A percentile compares a stretch with the other conserved stretches of the same genome.
phyloP scores from a whole-genome alignment of 129 eudicot genomes.

The Arctium lappa region DNA sequence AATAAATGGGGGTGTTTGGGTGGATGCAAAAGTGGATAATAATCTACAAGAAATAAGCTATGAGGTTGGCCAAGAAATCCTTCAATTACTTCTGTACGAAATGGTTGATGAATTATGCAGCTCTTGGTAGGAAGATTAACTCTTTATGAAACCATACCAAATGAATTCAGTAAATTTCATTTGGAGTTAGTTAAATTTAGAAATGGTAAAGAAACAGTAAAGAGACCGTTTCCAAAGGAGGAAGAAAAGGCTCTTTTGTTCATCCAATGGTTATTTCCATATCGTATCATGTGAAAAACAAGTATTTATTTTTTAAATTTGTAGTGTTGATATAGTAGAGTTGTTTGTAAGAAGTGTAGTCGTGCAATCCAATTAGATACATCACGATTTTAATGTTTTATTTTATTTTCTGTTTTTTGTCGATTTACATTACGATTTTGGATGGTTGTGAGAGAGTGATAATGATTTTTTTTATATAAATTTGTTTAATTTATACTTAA shows the following conservation, averaged over 20 bases:
- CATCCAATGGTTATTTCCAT: background rate
- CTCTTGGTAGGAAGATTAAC: background rate
- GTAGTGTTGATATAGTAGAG: background rate
- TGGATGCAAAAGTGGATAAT: background rate
- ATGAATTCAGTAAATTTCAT: background rate
- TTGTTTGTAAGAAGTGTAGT: too few relatives aligned
- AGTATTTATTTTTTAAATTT: background rate
- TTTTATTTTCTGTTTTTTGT: too few relatives aligned
- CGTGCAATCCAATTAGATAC: too few relatives aligned
- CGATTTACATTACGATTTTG: too few relatives aligned
- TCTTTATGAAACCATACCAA: too few relatives aligned
- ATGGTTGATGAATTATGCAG: conserved; percentile 8
- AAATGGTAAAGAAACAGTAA: background rate
- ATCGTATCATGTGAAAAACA: background rate
- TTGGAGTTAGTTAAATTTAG: background rate
- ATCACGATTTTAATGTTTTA: too few relatives aligned
- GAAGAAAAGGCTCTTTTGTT: background rate
- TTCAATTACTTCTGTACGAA: conserved; percentile 15
- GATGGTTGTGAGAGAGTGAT: too few relatives aligned
- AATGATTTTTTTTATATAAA: too few relatives aligned
- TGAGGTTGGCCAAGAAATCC: conserved; percentile 15
- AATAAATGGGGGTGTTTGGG: conserved; percentile 16
- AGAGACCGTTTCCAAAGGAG: background rate
- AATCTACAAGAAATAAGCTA: conserved; percentile 15
- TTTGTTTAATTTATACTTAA: too few relatives aligned